These are phyloP conservation scores for Decorospora gaudefroyi DNA, from an alignment of 2,329 filamentous ascomycete genomes.

Conservation along the genomic window DNA sequence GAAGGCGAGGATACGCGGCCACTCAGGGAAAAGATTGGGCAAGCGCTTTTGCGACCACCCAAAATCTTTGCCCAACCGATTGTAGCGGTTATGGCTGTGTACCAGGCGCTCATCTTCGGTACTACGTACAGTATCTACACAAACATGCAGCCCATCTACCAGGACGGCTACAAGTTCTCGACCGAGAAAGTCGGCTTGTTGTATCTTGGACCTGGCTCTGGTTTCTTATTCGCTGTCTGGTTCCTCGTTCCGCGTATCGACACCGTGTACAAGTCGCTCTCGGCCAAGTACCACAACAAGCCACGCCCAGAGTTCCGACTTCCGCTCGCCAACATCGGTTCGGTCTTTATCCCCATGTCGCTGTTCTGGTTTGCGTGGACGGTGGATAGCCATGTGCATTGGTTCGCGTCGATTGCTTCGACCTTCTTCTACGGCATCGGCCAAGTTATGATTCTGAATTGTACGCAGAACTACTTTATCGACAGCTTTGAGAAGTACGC, in stretches of 20 bases:
- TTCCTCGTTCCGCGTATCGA: constrained; percentile 56
- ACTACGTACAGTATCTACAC: constrained; percentile 56
- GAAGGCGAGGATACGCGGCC: constrained; percentile 52
- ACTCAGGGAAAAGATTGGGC: constrained; percentile 43
- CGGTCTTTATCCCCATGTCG: constrained; percentile 50
- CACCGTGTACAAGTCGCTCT: constrained; percentile 53
- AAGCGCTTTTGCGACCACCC: constrained; percentile 49
- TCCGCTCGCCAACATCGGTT: constrained; percentile 53
- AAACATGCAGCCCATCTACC: constrained; percentile 55
- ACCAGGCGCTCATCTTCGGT: constrained; percentile 55
- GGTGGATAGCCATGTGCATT: constrained; percentile 49
- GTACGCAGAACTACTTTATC: constrained; percentile 61
- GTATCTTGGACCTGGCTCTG: constrained; percentile 53
- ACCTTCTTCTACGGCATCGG: constrained; percentile 58
- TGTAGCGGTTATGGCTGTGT: constrained; percentile 53
- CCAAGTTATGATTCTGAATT: constrained; percentile 59
- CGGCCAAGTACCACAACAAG: constrained; percentile 49
- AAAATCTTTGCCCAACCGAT: constrained; percentile 54
- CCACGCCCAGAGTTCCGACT: constrained; percentile 52
- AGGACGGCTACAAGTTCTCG: constrained; percentile 51
- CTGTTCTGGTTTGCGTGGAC: constrained; percentile 54
- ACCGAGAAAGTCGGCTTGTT: constrained; percentile 54
- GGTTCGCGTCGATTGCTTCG: constrained; percentile 49
- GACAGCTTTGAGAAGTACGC: constrained; percentile 58
- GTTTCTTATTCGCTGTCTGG: constrained; percentile 52